Conservation (phyloP, 305 asterid species). For the Fraxinus nigra region DNA sequence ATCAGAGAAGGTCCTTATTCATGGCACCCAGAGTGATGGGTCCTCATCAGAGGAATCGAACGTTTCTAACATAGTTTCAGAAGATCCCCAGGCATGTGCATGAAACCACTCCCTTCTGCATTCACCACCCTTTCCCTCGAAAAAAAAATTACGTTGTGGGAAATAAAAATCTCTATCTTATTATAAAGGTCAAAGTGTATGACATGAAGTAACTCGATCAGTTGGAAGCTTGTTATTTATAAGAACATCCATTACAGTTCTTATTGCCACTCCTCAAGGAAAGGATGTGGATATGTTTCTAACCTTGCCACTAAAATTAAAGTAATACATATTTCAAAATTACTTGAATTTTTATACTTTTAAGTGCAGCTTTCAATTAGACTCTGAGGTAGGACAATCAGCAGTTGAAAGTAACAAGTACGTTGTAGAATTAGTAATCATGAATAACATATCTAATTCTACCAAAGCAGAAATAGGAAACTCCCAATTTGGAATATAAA, state of each 20-base stretch:
- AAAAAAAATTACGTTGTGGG: background rate
- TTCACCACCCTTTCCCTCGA: background rate
- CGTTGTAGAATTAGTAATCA: too few species aligned
- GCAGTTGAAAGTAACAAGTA: too few species aligned
- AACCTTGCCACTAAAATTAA: background rate
- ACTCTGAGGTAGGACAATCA: too few species aligned
- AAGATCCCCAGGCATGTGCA: constrained; percentile 52
- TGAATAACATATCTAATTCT: too few species aligned
- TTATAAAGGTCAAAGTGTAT: background rate
- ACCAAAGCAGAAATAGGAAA: too few species aligned
- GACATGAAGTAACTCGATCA: background rate
- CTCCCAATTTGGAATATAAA: background rate
- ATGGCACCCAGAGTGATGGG: constrained; percentile 58
- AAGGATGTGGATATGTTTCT: background rate
- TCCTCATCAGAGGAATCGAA: constrained; percentile 41
- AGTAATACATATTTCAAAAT: background rate
- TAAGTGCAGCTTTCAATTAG: background rate
- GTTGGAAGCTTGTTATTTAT: background rate
- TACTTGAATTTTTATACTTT: background rate
- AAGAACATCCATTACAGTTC: background rate
- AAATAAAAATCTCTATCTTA: background rate
- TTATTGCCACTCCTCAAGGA: background rate
- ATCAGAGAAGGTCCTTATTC: constrained; percentile 80
- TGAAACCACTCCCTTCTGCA: background rate
- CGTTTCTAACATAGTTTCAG: constrained; percentile 39